Base-by-base conservation (phyloP, 768 basidiomycete species). In the Suillus cothurnatus region DNA sequence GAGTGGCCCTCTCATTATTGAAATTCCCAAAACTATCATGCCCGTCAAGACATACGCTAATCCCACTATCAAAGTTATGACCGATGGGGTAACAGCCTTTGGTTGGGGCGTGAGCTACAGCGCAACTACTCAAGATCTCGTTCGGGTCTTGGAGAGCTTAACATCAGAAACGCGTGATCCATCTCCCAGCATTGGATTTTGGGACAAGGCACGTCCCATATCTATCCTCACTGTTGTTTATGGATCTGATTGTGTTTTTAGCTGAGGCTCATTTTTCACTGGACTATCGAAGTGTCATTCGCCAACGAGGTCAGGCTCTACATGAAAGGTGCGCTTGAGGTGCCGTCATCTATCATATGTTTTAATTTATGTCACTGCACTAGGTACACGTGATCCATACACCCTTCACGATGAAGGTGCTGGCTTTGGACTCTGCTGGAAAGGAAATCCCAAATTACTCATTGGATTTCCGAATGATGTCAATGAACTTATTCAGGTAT, bases 1-100 rank as follows among this genome's bases (percentile, higher is more conserved):
- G 7, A 81, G 85, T 34, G 76, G 79, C 2, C 81, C 85, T 6
- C 83, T 95, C 56, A 80, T 79, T 31, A 76, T 95, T 47, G 67
- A 77, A 49, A 82, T 97, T 39, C 94, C 95, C 2, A 97, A 96
- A 76, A 96, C 95, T 0, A 90, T 94, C 64, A 97, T 95, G 92
- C 92, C 96, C 0, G 91, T 96, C 70, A 99, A 99, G 78, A 93
- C 90, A 9, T 97, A 96, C 71, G 92, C 93, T 1, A 83, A 85
- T 53, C 93, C 95, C 4, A 76, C 79, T 15, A 84, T 98, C 68
- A 82, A 83, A 23, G 84, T 97, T 57, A 78, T 81, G n/a, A 86
- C 90, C 6, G 77, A 84, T 26, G 81, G 80, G 38, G 82, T 88
- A 6, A 92, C 94, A 0, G 85, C 88, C 43, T 85, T 97, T 67